Conservation (phyloP, 805 yeast genomes). For the Starmera caribaea region DNA sequence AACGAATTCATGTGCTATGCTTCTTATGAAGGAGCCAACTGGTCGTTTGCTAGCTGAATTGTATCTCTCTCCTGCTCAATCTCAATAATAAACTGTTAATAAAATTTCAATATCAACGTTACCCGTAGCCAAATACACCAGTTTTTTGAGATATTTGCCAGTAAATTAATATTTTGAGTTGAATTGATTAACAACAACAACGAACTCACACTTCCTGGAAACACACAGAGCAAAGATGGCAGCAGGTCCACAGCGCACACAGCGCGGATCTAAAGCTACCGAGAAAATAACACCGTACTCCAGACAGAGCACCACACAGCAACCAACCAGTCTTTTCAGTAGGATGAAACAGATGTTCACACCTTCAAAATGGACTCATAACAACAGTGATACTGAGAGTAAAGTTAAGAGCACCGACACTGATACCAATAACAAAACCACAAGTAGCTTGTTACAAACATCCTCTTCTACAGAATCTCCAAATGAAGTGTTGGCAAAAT, state of each 20-base stretch:
- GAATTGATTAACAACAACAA: too few relatives aligned
- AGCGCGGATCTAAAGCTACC: too few relatives aligned
- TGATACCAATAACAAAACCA: conserved; percentile 3
- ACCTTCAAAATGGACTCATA: conserved; percentile 9
- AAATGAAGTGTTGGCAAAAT: conserved; percentile 54
- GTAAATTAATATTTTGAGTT: too few relatives aligned
- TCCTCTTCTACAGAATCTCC: conserved; percentile 26
- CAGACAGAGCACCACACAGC: conserved; percentile 3
- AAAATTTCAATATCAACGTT: too few relatives aligned
- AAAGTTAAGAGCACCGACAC: conserved; percentile 7
- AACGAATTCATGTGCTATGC: conserved; percentile 88
- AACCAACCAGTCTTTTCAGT: conserved; percentile 11
- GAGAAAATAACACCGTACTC: conserved; percentile 7
- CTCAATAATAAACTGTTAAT: too few relatives aligned
- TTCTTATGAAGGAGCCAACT: conserved; percentile 53
- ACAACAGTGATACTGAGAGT: conserved; percentile 3
- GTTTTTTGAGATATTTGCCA: too few relatives aligned
- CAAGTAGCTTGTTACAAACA: conserved; percentile 10
- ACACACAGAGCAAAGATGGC: too few relatives aligned
- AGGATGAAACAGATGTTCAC: conserved; percentile 18
- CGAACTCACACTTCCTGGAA: too few relatives aligned
- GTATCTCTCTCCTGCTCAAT: neutral
- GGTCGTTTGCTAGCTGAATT: conserved; percentile 39
- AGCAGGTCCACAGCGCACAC: too few relatives aligned
- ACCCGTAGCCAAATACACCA: too few relatives aligned